Conservation (phyloP, 495 filamentous ascomycete species). For the Aspergillus cavernicola region DNA sequence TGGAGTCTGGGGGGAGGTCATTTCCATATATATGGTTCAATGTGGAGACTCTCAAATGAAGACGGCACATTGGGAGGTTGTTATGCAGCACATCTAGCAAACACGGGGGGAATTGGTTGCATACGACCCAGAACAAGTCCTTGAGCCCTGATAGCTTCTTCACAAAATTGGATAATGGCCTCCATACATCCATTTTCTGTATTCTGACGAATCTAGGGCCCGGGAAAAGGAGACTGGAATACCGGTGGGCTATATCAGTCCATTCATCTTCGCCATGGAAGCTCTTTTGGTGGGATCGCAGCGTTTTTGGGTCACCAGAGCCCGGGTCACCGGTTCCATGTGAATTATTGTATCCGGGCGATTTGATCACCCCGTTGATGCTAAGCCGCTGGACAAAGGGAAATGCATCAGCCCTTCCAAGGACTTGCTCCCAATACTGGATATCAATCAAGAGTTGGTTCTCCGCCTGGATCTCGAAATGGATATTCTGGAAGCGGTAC, state of each 20-base stretch:
- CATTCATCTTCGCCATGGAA: not conserved
- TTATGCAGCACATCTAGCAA: not conserved
- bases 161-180: not conserved
- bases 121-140: not conserved
- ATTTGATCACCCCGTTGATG: no score
- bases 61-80: not conserved
- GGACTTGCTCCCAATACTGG: not conserved
- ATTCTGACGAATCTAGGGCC: not conserved
- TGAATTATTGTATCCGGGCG: no score
- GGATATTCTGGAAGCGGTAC: constrained; percentile 1
- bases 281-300: no score
- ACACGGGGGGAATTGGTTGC: not conserved
- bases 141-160: not conserved
- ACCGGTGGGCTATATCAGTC: not conserved
- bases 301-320: no score
- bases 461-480: not conserved
- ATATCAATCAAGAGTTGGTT: not conserved
- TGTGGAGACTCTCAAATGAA: not conserved
- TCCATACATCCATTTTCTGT: not conserved
- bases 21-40: not conserved
- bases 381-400: no score
- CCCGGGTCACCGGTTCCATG: no score
- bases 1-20: not conserved
- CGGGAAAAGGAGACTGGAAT: not conserved
- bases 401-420: no score